Conservation (phyloP, 805 yeast genomes). For the Spathaspora passalidarum region DNA sequence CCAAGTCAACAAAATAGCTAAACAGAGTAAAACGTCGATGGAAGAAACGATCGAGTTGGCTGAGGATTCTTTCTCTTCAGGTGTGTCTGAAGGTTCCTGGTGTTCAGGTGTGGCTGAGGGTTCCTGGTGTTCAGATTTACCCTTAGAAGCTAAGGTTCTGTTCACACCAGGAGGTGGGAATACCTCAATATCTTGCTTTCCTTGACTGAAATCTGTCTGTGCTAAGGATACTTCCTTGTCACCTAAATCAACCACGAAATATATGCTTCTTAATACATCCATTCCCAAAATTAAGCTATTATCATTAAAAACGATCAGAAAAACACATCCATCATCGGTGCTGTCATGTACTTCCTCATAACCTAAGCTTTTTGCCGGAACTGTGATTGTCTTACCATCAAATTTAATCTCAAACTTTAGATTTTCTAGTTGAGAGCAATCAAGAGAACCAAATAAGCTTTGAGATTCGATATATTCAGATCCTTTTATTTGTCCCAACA, state of each 20-base stretch:
- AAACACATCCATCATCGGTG: too few relatives aligned
- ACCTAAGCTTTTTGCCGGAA: not conserved
- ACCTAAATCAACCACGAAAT: constrained; percentile 62
- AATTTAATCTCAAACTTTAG: not conserved
- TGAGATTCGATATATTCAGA: too few relatives aligned
- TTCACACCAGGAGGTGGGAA: constrained; percentile 8
- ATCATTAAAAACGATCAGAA: not conserved
- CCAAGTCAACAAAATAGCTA: too few relatives aligned
- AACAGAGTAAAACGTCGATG: too few relatives aligned
- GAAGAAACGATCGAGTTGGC: too few relatives aligned
- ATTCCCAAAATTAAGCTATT: constrained; percentile 50
- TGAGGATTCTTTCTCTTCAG: too few relatives aligned
- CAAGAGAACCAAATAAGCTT: too few relatives aligned
- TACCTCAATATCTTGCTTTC: constrained; percentile 41
- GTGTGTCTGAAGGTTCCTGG: too few relatives aligned
- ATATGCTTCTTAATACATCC: constrained; percentile 58
- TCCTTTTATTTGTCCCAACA: too few relatives aligned
- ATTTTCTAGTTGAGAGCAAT: too few relatives aligned
- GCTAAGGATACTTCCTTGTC: constrained; percentile 53
- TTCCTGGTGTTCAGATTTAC: too few relatives aligned
- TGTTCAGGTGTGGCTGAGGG: too few relatives aligned
- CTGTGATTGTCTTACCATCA: not conserved
- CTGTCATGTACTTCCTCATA: not conserved
- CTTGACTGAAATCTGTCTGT: constrained; percentile 20
- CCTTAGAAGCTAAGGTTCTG: constrained; percentile 19